These are phyloP conservation scores for Lachancea fermentati DNA, from an alignment of 805 yeast genomes.

Conservation along the genomic window DNA sequence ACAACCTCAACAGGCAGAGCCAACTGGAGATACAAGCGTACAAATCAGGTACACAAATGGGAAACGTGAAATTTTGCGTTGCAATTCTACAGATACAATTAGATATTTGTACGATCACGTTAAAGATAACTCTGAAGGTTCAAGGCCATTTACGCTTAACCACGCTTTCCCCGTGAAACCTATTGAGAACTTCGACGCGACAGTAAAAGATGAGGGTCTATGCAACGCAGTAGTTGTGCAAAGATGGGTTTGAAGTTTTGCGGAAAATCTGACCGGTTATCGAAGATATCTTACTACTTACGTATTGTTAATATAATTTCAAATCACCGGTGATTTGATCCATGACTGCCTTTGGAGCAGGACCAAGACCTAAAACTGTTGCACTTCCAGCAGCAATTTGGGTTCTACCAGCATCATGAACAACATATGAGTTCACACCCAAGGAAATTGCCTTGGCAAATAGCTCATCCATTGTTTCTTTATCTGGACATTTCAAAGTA, in stretches of 20 bases:
- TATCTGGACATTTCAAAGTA: conserved; percentile 65
- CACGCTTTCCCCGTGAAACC: conserved; percentile 79
- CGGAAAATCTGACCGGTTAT: neutral
- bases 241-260: conserved; percentile 51
- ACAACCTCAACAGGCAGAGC: conserved; percentile 15
- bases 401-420: conserved; percentile 96
- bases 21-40: conserved; percentile 62
- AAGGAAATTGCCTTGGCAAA: conserved; percentile 76
- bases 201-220: conserved; percentile 70
- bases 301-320: conserved; percentile 52
- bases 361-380: conserved; percentile 95
- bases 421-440: conserved; percentile 72
- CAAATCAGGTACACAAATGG: conserved; percentile 87
- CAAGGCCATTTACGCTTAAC: conserved; percentile 58
- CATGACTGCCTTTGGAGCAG: conserved; percentile 78
- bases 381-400: conserved; percentile 95
- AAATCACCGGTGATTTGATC: conserved; percentile 79
- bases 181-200: conserved; percentile 49
- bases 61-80: conserved; percentile 55
- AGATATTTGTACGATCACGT: conserved; percentile 65
- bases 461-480: conserved; percentile 65
- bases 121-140: conserved; percentile 38
- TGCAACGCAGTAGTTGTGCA: conserved; percentile 85
- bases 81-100: conserved; percentile 62
- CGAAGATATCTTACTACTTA: neutral